Percentiles rank a stretch among this genome's conserved stretches.
Conservation (phyloP, 1,139 yeast genomes). For the Diutina siamensis region DNA sequence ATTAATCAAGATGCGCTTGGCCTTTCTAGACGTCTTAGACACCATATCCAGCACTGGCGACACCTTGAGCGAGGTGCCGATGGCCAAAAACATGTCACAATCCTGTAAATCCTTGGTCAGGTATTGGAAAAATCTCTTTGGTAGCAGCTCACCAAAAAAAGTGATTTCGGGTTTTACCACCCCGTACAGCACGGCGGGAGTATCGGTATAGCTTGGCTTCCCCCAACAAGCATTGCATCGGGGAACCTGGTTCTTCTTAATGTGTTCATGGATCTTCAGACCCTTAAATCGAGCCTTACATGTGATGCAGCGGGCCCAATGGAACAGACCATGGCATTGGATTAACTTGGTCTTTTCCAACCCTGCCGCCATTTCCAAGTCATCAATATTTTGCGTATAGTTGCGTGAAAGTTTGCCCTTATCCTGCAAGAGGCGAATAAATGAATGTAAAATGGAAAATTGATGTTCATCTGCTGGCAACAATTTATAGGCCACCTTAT, state of each 20-base stretch:
- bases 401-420: conserved; percentile 73
- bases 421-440: conserved; percentile 63
- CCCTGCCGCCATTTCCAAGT: conserved; percentile 79
- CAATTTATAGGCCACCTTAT: conserved; percentile 79
- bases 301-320: conserved; percentile 77
- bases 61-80: conserved; percentile 90
- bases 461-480: conserved; percentile 57
- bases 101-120: conserved; percentile 12
- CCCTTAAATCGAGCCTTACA: conserved; percentile 67
- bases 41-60: conserved; percentile 91
- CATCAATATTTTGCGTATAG: conserved; percentile 93
- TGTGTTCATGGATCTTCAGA: conserved; percentile 47
- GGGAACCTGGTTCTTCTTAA: conserved; percentile 53
- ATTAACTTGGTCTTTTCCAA: conserved; percentile 57
- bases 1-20: conserved; percentile 80
- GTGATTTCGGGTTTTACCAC: conserved; percentile 93
- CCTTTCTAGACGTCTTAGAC: conserved; percentile 42
- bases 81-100: conserved; percentile 76
- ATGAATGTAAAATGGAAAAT: conserved; percentile 82
- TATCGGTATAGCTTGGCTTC: conserved; percentile 4
- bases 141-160: conserved; percentile 84
- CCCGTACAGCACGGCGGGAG: conserved; percentile 47
- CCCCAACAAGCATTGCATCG: conserved; percentile 54
- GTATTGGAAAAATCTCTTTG: conserved; percentile 21
- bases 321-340: conserved; percentile 96